Base-by-base conservation (phyloP, 768 basidiomycete genomes). In the Mycena amicta region DNA sequence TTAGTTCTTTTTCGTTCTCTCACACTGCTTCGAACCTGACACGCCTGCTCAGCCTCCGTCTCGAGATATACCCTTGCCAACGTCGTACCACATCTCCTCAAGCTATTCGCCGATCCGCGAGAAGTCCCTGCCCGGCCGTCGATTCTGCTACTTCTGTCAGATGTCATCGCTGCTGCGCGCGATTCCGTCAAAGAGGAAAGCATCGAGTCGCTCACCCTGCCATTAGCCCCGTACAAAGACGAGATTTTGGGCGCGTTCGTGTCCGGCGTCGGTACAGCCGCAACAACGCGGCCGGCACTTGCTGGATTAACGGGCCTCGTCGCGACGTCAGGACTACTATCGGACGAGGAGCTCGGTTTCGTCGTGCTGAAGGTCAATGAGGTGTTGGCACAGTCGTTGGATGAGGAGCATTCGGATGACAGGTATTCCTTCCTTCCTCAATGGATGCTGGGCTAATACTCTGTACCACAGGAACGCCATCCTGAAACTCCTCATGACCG, bases 301-400 rank as follows among this genome's bases (percentile, higher is more conserved):
- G 78, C 82, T 5, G 87, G 86, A 5, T 74, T 95, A 46, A 81
- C 83, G 39, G 81, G 81, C 20, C 68, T 97, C 63, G 80, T 88
- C n/a, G 83, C 82, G 6, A 86, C 92, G 2, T 75, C 79, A 5
- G 71, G 71, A 0, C 80, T 94, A 45, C 75, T 96, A 33, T 76
- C 83, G 0, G 80, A 87, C 52, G 82, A 87, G 20, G 95, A 99
- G 69, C 71, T 92, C 12, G 84, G 86, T 3, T 94, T 89, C 67
- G 75, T 93, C 39, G 89, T 96, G 1, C 87, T 88, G 56, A 87
- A 83, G 50, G 77, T 89, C 26, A 86, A 90, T 66, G 88, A 92
- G 50, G 73, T 92, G 8, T 74, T 96, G 31, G 76, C 81, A 51
- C 74, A 74, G 13, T 79, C 83, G 25, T 68, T 72, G 5, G 77